Percentiles rank a stretch among this genome's conserved stretches.
These are phyloP conservation scores for Babesia divergens DNA, from an alignment of 169 alveolate species.

Conservation along the genomic window DNA sequence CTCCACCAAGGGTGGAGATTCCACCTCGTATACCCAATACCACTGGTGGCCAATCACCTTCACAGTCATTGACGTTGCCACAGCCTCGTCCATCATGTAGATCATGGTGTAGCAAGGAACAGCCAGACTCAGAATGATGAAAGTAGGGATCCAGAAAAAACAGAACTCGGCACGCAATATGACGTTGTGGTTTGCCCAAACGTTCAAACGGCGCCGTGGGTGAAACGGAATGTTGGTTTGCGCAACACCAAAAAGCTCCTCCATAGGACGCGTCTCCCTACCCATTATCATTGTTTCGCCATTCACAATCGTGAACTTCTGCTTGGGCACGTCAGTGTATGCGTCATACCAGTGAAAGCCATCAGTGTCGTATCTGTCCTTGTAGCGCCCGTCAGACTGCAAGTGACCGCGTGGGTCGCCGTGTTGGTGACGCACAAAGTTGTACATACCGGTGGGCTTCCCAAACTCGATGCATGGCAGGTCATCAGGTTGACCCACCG, in stretches of 20 bases:
- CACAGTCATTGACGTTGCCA: slow-evolving; percentile 84
- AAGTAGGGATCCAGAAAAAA: slow-evolving; percentile 86
- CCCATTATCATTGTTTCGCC: slow-evolving; percentile 83
- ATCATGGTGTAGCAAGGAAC: slow-evolving; percentile 84
- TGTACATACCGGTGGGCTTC: slow-evolving; percentile 71
- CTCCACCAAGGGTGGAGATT: slow-evolving; percentile 81
- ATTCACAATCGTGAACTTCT: slow-evolving; percentile 74
- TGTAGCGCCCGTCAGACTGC: slow-evolving; percentile 77
- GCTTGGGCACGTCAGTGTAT: slow-evolving; percentile 78
- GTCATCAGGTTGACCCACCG: slow-evolving; percentile 65
- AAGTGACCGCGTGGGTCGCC: slow-evolving; percentile 83
- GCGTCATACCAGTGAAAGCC: slow-evolving; percentile 80
- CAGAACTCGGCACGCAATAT: slow-evolving; percentile 80
- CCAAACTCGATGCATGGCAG: slow-evolving; percentile 63
- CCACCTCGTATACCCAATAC: slow-evolving; percentile 89
- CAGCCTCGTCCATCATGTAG: slow-evolving; percentile 83
- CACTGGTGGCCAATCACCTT: slow-evolving; percentile 86
- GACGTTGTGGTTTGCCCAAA: slow-evolving; percentile 76
- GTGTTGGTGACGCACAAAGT: slow-evolving; percentile 77
- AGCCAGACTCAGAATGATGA: slow-evolving; percentile 80
- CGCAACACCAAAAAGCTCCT: slow-evolving; percentile 72
- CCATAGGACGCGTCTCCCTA: slow-evolving; percentile 80
- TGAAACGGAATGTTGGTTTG: slow-evolving; percentile 75
- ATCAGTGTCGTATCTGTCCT: slow-evolving; percentile 67
- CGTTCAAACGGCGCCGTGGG: slow-evolving; percentile 70